phyloP scores from a whole-genome alignment of 148 eudicot genomes.

The Camellia japonica region DNA sequence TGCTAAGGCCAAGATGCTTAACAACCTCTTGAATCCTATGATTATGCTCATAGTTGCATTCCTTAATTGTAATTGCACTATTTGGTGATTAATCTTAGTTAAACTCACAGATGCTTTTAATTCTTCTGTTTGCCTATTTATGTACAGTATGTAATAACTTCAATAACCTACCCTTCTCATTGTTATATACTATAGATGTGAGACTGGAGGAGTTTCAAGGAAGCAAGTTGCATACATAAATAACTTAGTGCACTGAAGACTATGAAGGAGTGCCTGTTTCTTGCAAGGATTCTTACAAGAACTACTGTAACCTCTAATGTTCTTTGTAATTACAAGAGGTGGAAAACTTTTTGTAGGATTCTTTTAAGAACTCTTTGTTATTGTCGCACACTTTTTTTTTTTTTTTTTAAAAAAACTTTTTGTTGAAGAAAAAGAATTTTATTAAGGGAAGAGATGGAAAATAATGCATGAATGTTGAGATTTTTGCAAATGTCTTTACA shows the following conservation, averaged over 20 bases:
- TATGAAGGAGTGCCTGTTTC: no score
- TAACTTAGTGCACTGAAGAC: neutral
- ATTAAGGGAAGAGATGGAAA: no score
- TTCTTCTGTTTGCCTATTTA: neutral
- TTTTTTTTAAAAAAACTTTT: no score
- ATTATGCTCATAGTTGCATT: neutral
- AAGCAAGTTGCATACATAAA: neutral
- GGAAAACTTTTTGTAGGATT: no score
- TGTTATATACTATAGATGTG: neutral
- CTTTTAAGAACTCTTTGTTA: no score
- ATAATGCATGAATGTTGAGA: no score
- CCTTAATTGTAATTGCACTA: neutral
- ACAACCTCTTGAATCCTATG: neutral
- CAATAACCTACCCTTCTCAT: neutral
- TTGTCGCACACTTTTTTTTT: no score
- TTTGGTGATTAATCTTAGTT: neutral
- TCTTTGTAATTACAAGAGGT: no score
- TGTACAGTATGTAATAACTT: neutral
- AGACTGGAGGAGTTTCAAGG: neutral
- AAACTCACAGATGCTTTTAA: neutral
- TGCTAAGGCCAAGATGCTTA: neutral
- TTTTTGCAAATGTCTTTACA: no score
- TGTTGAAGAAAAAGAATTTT: no score
- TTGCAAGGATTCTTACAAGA: no score
- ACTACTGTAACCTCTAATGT: no score